These are phyloP conservation scores for Cyclostephanos invisitatus DNA, from an alignment of 108 stramenopile species.

Conservation along the genomic window DNA sequence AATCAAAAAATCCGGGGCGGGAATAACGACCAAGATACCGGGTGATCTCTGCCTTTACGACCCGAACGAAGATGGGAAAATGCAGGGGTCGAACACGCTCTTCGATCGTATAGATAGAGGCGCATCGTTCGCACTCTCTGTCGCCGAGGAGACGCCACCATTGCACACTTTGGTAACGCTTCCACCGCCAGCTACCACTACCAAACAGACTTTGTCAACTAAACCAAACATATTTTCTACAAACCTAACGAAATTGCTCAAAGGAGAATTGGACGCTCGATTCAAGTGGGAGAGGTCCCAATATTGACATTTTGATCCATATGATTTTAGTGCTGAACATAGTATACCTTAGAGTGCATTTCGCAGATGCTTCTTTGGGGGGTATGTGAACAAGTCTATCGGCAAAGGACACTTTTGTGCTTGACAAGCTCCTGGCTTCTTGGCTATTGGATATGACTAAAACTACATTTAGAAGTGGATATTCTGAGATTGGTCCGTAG, in stretches of 20 bases:
- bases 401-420: too few relatives aligned
- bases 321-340: too few relatives aligned
- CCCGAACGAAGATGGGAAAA: constrained; percentile 48
- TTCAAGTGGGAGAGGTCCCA: constrained; percentile 2
- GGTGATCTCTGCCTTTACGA: constrained; percentile 40
- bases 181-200: not conserved
- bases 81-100: constrained; percentile 42
- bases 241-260: constrained; percentile 20
- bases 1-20: constrained; percentile 44
- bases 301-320: not conserved
- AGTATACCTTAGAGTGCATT: too few relatives aligned
- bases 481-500: too few relatives aligned
- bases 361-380: too few relatives aligned
- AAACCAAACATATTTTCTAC: not conserved
- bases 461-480: too few relatives aligned
- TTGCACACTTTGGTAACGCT: not conserved
- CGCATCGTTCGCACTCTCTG: constrained; percentile 10
- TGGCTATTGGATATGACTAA: too few relatives aligned
- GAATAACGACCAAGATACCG: constrained; percentile 25
- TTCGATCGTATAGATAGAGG: constrained; percentile 28
- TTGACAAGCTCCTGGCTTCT: too few relatives aligned
- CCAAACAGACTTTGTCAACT: not conserved
- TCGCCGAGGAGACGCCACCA: not conserved
- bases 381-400: too few relatives aligned
- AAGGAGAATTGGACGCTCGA: not conserved